Evolutionary conservation across 768 basidiomycete genomes (phyloP), one percentile per base, ranked within the genome.

Genomic region (Guyanaporus albipodus): DNA sequence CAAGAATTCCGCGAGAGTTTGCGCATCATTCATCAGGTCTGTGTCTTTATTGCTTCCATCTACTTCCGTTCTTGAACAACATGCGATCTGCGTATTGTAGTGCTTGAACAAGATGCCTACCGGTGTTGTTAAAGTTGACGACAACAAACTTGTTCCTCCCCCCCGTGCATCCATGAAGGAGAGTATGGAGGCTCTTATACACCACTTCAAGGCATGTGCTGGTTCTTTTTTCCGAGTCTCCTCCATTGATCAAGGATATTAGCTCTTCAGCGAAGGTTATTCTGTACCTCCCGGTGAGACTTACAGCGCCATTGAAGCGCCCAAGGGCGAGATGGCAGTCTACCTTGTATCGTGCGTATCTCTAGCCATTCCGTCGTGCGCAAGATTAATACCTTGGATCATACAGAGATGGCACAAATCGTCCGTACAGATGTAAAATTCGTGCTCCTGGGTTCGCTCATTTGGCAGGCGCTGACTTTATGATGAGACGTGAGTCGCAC

Each of bases 131-230:
- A 97, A 93, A 70, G 82, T 97, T 22, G 95, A 99, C 63, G 95
- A 98, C 71, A 88, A 96, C 72, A 99, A 99, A 71, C 82, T 98
- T 48, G 89, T 89, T 1, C 92, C 96, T 19, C 95, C 95, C 23
- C 93, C 95, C 12, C 85, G 95, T 47, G 94, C 95, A 1, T 85
- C 85, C 46, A 99, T 99, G 96, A 99, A 99, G 72, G 96, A 99
- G 74, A 91, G 85, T 69, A 97, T 97, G 93, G 94, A 97, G 70
- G 82, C 87, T 6, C 78, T 97, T 46, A 97, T 99, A 57, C 95
- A 99, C 66, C 95, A 98, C 73, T 97, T 99, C 77, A 99, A 99
- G 76, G 90, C 80, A 50, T 14, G 42, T 37, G n/a, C 12, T 36
- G 21, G 2, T 8, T 1, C n/a, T 23, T 29, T 19, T 12, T 21